Percentiles rank a stretch among this genome's conserved stretches.
These are phyloP conservation scores for Saccharomycopsis sp. DNA, from an alignment of 805 yeast genomes.

Conservation along the genomic window DNA sequence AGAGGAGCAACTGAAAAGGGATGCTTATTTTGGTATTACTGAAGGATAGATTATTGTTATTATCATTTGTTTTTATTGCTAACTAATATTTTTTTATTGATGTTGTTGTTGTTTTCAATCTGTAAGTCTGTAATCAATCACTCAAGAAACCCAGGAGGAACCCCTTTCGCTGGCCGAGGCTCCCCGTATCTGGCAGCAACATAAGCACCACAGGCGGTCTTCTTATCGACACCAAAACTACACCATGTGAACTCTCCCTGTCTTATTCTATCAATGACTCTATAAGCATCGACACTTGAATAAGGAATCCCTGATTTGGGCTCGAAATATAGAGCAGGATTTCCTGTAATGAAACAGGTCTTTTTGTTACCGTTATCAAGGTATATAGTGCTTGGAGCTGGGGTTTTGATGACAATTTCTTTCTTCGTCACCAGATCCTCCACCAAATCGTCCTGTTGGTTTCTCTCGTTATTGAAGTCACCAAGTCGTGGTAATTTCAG, in stretches of 20 bases:
- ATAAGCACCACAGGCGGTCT: conserved; percentile 50
- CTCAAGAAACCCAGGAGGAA: conserved; percentile 75
- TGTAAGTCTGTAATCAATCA: no score
- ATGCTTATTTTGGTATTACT: background rate
- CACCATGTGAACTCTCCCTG: conserved; percentile 49
- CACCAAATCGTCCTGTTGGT: conserved; percentile 21
- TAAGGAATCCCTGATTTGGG: conserved; percentile 87
- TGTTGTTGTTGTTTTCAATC: no score
- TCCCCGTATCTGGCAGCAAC: conserved; percentile 32
- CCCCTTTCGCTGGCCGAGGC: conserved; percentile 68
- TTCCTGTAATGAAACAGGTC: conserved; percentile 70
- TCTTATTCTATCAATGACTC: conserved; percentile 45
- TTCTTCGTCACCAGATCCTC: conserved; percentile 30
- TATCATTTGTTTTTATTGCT: no score
- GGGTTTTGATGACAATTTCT: conserved; percentile 50
- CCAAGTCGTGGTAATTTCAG: conserved; percentile 56
- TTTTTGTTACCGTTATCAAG: conserved; percentile 63
- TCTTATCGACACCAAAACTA: conserved; percentile 39
- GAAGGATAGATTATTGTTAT: no score
- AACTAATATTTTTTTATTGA: no score
- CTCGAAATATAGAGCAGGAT: conserved; percentile 76
- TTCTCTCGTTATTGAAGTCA: conserved; percentile 37
- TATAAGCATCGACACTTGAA: conserved; percentile 74
- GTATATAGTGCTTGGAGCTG: conserved; percentile 69
- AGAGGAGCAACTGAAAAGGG: background rate